Conservation (phyloP, 2,329 filamentous ascomycete genomes). For the Cladophialophora chaetospira region DNA sequence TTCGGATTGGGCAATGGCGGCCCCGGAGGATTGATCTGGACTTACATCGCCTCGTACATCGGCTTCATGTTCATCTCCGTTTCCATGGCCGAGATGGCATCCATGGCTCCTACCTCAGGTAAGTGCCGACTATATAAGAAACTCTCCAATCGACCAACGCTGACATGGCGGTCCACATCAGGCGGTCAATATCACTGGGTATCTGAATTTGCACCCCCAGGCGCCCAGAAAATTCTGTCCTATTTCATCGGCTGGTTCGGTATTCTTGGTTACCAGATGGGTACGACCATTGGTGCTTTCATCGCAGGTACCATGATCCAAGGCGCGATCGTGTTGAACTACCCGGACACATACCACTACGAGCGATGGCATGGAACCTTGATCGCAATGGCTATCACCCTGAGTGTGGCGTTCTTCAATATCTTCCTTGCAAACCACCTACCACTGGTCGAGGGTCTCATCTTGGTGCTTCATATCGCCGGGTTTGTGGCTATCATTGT, state of each 20-base stretch:
- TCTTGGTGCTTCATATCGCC: conserved; percentile 39
- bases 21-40: conserved; percentile 56
- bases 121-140: not conserved
- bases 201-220: conserved; percentile 54
- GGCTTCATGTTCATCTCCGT: conserved; percentile 45
- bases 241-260: conserved; percentile 44
- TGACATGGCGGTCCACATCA: conserved; percentile 29
- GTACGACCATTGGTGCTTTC: conserved; percentile 32
- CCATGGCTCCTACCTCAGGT: conserved; percentile 42
- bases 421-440: conserved; percentile 35
- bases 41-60: conserved; percentile 51
- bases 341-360: conserved; percentile 30
- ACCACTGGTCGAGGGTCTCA: conserved; percentile 38
- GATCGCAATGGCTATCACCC: conserved; percentile 34
- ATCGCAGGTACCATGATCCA: conserved; percentile 39
- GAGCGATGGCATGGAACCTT: conserved; percentile 39
- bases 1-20: conserved; percentile 49
- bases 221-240: conserved; percentile 46
- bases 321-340: conserved; percentile 38
- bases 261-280: conserved; percentile 39
- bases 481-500: conserved; percentile 40
- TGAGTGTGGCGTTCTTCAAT: conserved; percentile 37
- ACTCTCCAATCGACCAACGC: not conserved
- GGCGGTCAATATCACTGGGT: conserved; percentile 61
- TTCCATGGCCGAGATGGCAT: conserved; percentile 54